Base-by-base conservation (phyloP, 106 monocot species). In the Iris macrosiphon region DNA sequence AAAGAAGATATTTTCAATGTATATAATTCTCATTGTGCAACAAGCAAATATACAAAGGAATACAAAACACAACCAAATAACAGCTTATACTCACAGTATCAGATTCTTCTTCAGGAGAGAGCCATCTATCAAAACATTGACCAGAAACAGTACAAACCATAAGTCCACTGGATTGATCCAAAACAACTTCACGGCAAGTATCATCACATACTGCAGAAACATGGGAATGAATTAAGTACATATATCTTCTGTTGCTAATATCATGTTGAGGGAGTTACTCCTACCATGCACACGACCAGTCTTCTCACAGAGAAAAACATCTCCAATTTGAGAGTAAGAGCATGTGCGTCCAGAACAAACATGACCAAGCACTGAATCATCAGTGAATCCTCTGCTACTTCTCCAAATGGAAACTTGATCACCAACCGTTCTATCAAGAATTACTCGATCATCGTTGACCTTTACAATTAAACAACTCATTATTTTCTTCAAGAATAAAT, bases 121-220 rank as follows among this genome's bases (percentile, higher is more conserved):
- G 57, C 81, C 70, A 80, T 42, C 86, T 76, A 49, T 91, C 91
- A 68, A 81, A 98, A 50, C 86, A 87, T 31, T 76, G 98, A 24
- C 98, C 98, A 68, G 91, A 87, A 29, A 98, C 80, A 18, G 98
- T 90, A 55, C 98, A 98, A n/a, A 98, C 87, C 28, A 90, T 39
- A 43, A 72, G 61, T 25, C 87, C 91, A 72, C 70, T 81, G 13
- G 55, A 56, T 61, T 78, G 83, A 67, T 98, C 98, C 72, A 87
- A 59, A 53, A 91, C 75, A 76, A 72, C 72, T 71, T 98, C 98
- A 13, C 91, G 68, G 44, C 98, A 98, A 32, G 83, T 76, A 57
- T 87, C 98, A 82, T 91, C 98, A 81, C 98, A 98, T n/a, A 87
- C 92, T 93, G 76, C 53, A 76, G 7, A 59, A 18, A 7, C 10